phyloP scores from a whole-genome alignment of 495 filamentous ascomycete genomes.

The Neurospora sp. region DNA sequence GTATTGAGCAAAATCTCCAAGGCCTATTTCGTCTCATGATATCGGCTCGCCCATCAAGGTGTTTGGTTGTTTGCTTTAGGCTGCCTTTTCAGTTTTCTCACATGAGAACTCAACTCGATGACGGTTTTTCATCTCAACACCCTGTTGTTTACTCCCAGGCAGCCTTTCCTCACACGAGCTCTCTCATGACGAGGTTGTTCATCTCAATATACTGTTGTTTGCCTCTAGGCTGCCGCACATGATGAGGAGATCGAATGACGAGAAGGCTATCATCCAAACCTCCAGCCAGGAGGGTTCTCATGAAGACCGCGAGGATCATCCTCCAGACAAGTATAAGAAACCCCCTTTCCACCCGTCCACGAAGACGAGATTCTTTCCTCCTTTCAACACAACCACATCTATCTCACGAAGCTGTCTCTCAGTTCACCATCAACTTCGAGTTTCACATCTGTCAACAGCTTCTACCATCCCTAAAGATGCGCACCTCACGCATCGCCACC shows the following conservation, averaged over 20 bases:
- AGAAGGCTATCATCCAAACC: not conserved
- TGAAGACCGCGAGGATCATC: not conserved
- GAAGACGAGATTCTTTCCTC: not conserved
- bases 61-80: too few species aligned
- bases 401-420: not conserved
- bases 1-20: too few species aligned
- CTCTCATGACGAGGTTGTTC: not conserved
- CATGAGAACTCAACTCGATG: too few species aligned
- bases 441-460: not conserved
- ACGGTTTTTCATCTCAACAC: too few species aligned
- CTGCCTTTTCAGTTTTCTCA: too few species aligned
- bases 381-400: not conserved
- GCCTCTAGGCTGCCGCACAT: not conserved
- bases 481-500: not conserved
- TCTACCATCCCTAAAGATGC: not conserved
- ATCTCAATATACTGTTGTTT: not conserved
- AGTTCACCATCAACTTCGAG: not conserved
- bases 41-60: too few species aligned
- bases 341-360: not conserved
- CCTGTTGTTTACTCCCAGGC: not conserved
- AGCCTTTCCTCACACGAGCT: not conserved
- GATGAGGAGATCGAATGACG: not conserved
- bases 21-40: too few species aligned
- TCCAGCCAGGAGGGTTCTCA: not conserved
- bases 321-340: not conserved